Conservation (phyloP, 768 basidiomycete species). For the Hygrophorus pudorinus region DNA sequence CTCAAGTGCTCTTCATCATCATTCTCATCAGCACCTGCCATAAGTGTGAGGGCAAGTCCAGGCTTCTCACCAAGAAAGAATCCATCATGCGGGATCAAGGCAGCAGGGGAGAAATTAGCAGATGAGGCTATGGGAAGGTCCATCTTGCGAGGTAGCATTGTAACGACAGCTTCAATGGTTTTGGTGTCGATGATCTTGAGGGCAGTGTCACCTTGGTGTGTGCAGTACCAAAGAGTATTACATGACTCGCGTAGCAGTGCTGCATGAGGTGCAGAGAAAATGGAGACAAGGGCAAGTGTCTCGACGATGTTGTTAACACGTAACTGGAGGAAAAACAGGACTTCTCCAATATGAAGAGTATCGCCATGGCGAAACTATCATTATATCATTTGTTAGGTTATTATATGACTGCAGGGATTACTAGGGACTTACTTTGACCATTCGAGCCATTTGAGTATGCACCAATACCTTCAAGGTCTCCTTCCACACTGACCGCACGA, state of each 20-base stretch:
- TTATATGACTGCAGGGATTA: too few species aligned
- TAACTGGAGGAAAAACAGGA: too few species aligned
- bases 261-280: constrained; percentile 13
- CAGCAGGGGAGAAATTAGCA: too few species aligned
- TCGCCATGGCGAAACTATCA: background rate
- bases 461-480: background rate
- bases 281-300: too few species aligned
- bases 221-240: constrained; percentile 12
- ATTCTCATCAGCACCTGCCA: too few species aligned
- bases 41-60: too few species aligned
- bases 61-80: too few species aligned
- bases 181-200: constrained; percentile 10
- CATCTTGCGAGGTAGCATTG: too few species aligned
- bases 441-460: background rate
- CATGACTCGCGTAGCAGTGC: constrained; percentile 10
- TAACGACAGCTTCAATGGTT: constrained; percentile 14
- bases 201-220: constrained; percentile 6
- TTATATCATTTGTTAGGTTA: background rate
- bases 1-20: too few species aligned
- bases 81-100: too few species aligned
- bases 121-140: too few species aligned
- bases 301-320: too few species aligned
- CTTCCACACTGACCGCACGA: constrained; percentile 3
- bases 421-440: background rate
- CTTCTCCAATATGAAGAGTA: constrained; percentile 9